Evolutionary conservation across 2,329 filamentous ascomycete genomes (phyloP).

Genomic region (Diaporthe sp.): DNA sequence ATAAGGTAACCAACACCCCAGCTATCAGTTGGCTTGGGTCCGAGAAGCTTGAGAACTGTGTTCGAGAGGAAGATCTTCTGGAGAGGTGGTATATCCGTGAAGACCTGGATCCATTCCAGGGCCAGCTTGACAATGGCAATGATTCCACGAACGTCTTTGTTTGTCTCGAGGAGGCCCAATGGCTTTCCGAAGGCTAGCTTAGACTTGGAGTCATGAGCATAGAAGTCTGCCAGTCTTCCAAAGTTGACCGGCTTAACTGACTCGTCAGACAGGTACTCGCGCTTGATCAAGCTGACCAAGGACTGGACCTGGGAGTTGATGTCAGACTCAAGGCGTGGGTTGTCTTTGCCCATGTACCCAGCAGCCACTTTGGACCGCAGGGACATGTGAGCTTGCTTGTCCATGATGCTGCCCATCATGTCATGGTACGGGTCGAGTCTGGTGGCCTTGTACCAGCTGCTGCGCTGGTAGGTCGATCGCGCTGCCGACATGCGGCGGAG

Average conservation of each 20-base stretch:
- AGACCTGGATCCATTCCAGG: slow-evolving; percentile 33
- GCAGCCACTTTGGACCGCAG: slow-evolving; percentile 37
- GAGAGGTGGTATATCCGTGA: slow-evolving; percentile 38
- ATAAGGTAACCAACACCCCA: slow-evolving; percentile 38
- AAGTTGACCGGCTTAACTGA: slow-evolving; percentile 37
- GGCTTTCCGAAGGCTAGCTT: slow-evolving; percentile 39
- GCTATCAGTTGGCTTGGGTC: slow-evolving; percentile 39
- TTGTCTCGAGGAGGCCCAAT: slow-evolving; percentile 38
- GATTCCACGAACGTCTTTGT: slow-evolving; percentile 41
- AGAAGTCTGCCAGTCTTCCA: slow-evolving; percentile 38
- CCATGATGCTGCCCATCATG: slow-evolving; percentile 42
- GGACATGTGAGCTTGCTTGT: slow-evolving; percentile 38
- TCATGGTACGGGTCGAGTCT: slow-evolving; percentile 39
- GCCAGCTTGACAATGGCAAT: slow-evolving; percentile 38
- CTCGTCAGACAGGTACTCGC: slow-evolving; percentile 25
- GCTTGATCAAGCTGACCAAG: slow-evolving; percentile 35
- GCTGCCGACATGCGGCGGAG: slow-evolving; percentile 35
- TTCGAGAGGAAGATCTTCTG: slow-evolving; percentile 38
- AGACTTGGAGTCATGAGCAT: slow-evolving; percentile 35
- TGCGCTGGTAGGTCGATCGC: slow-evolving; percentile 32
- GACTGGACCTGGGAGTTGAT: slow-evolving; percentile 38
- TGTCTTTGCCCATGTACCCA: slow-evolving; percentile 41
- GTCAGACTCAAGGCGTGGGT: slow-evolving; percentile 37
- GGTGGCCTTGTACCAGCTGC: slow-evolving; percentile 35
- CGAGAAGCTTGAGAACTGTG: slow-evolving; percentile 34